Evolutionary conservation across 768 basidiomycete genomes (phyloP), one percentile per base, ranked within the genome.

Genomic region (Fomitopsis pulvina): DNA sequence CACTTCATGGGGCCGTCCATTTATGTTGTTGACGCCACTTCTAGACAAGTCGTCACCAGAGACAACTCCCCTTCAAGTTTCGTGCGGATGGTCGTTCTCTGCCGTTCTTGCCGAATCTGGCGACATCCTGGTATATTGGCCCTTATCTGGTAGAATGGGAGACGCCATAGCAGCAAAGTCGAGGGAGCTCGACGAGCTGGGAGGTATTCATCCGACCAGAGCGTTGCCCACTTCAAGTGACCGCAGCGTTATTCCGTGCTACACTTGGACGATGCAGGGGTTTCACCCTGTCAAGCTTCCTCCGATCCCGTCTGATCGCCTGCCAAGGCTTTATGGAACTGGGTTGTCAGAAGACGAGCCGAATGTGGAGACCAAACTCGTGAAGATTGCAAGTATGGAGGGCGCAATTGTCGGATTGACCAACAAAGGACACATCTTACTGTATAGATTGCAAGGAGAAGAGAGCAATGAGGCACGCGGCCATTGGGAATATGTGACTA

Each of bases 21-120:
- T 87, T 69, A 70, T 71, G 38, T 70, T 92, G 32, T 48, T 59
- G 14, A 68, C 72, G 0, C 58, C 67, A 0, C 63, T 67, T 28
- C 52, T 76, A 45, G 69, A 72, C 52, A 66, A 63, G 9, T 67
- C 69, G 1, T 73, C 78, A 14, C 60, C 70, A 2, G 64, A 79
- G 22, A 66, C 83, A 27, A 68, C 66, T 2, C 76, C 82, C 37
- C 54, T 64, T 2, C 87, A 87, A 62, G 74, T 90, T 30, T 85
- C 84, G 62, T 85, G 87, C 57, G 91, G 92, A 38, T 93, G 92
- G 92, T 52, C 60, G 12, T 88, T 86, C 64, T 84, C 85, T n/a
- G 77, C 81, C 10, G 70, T 84, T 26, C 79, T 95, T 57, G 86
- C 83, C 8, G 71, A 74, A 52, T 71, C 75, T n/a, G 87, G 89